phyloP scores from a whole-genome alignment of 179 eudicot genomes.

The Beta macrorhiza region DNA sequence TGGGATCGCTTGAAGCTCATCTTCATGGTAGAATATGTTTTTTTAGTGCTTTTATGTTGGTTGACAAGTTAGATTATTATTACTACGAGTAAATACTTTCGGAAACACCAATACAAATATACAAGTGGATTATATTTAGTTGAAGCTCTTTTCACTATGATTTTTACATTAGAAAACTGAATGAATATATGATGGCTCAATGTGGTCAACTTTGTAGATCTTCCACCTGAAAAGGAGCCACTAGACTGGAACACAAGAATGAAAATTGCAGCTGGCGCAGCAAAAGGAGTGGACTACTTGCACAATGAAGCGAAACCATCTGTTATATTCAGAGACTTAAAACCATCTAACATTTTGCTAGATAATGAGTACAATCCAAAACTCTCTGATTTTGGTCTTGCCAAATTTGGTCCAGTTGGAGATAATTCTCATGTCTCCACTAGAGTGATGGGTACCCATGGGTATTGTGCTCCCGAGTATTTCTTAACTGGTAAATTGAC shows the following conservation, averaged over 20 bases:
- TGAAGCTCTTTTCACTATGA: too few relatives aligned
- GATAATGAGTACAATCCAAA: constrained; percentile 52
- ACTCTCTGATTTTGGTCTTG: constrained; percentile 71
- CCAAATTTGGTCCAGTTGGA: constrained; percentile 60
- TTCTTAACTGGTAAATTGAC: constrained; percentile 54
- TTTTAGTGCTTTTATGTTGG: background rate
- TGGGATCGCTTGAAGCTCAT: constrained; percentile 57
- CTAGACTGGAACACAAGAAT: constrained; percentile 66
- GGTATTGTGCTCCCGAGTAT: constrained; percentile 52
- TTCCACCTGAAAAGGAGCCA: constrained; percentile 43
- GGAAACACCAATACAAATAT: background rate
- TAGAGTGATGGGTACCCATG: constrained; percentile 62
- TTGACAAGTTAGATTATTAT: background rate
- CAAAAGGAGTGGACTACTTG: constrained; percentile 59
- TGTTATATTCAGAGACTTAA: constrained; percentile 69
- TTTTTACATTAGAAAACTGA: background rate
- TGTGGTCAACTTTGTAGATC: constrained; percentile 36
- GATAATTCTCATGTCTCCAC: constrained; percentile 62
- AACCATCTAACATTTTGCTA: constrained; percentile 62
- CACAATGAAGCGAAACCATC: constrained; percentile 56
- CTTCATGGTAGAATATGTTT: constrained; percentile 47
- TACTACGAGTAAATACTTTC: background rate
- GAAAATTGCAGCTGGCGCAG: constrained; percentile 68
- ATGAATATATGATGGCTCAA: background rate
- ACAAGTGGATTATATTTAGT: background rate